Evolutionary conservation across 148 eudicot genomes (phyloP).

Genomic region (Agrostemma githago): DNA sequence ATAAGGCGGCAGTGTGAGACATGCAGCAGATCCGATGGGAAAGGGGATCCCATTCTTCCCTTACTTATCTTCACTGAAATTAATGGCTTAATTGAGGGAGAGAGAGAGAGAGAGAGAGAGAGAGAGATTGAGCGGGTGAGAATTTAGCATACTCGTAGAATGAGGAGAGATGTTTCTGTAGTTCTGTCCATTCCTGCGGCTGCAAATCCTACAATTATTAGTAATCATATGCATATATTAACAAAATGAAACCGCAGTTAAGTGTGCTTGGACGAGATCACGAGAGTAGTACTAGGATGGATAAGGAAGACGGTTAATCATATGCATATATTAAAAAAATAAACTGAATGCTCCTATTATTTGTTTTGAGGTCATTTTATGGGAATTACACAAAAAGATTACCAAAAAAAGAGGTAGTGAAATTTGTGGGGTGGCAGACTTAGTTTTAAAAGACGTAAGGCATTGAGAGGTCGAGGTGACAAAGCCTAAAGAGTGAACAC

Average conservation of each 20-base stretch:
- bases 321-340: no score
- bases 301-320: no score
- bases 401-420: no score
- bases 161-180: constrained; percentile 18
- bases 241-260: constrained; percentile 2
- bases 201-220: constrained; percentile 23
- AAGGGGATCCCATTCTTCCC: constrained; percentile 29
- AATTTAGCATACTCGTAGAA: constrained; percentile 6
- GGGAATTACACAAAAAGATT: no score
- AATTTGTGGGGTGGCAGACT: no score
- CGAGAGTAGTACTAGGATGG: no score
- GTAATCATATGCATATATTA: constrained; percentile 25
- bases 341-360: no score
- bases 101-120: neutral
- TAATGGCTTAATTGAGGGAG: constrained; percentile 3
- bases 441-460: no score
- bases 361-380: no score
- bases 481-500: no score
- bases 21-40: constrained; percentile 35
- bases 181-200: constrained; percentile 21
- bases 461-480: no score
- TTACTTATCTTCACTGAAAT: constrained; percentile 21
- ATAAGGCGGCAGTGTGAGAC: constrained; percentile 26
- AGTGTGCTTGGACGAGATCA: no score
- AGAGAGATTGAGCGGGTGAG: neutral